Evolutionary conservation across 176 grass and related monocot genomes (phyloP).

Genomic region (Hsuehochloa calcarea): DNA sequence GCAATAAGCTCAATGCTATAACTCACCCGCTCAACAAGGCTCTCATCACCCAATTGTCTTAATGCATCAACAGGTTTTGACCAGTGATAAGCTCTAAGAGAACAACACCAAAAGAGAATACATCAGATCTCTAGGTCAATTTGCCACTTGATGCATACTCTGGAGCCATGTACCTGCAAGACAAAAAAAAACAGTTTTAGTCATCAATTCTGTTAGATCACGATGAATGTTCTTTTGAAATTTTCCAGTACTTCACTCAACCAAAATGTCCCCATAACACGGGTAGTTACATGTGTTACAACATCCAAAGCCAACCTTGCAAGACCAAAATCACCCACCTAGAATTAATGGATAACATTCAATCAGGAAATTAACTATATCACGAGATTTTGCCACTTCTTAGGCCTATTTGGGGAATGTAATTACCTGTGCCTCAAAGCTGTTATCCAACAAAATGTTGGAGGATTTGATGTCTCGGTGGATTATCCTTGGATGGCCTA

Average conservation of each 20-base stretch:
- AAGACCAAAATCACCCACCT: conserved; percentile 96
- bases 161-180: conserved; percentile 77
- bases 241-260: conserved; percentile 35
- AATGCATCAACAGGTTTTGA: conserved; percentile 69
- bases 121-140: conserved; percentile 86
- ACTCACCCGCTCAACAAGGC: conserved; percentile 93
- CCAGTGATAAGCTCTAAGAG: conserved; percentile 92
- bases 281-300: conserved; percentile 86
- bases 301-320: conserved; percentile 89
- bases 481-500: conserved; percentile 90
- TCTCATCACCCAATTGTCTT: conserved; percentile 61
- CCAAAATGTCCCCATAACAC: conserved; percentile 98
- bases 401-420: neutral
- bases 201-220: neutral
- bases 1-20: neutral
- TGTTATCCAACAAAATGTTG: conserved; percentile 93
- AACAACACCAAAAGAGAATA: conserved; percentile 91
- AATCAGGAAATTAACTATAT: neutral
- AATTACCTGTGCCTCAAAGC: conserved; percentile 85
- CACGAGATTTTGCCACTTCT: neutral
- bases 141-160: conserved; percentile 93
- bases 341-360: conserved; percentile 13
- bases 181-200: neutral
- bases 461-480: conserved; percentile 97
- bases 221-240: neutral